phyloP scores from a whole-genome alignment of 179 eudicot genomes.

The Camellia oleifera region DNA sequence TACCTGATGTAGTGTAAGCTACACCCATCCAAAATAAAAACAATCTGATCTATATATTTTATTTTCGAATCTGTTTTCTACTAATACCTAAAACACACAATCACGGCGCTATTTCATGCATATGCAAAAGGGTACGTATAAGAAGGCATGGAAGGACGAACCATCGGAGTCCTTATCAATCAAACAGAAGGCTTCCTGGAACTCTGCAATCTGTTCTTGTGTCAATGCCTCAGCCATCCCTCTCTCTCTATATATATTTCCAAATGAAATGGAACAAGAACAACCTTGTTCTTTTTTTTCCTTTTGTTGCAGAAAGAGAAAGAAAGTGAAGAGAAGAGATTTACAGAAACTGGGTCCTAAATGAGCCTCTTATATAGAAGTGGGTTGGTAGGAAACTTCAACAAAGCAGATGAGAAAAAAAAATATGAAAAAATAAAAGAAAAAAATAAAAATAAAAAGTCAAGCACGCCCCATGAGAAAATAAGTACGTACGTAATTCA shows the following conservation, averaged over 20 bases:
- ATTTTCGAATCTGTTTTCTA: too few relatives aligned
- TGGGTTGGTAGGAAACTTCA: background rate
- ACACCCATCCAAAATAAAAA: too few relatives aligned
- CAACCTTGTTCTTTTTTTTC: too few relatives aligned
- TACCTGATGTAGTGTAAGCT: too few relatives aligned
- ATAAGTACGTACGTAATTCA: background rate
- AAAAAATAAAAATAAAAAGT: background rate
- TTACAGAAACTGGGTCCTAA: background rate
- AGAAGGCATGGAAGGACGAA: slow-evolving; percentile 8
- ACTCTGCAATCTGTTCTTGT: slow-evolving; percentile 39
- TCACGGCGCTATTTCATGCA: too few relatives aligned
- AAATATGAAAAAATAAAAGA: too few relatives aligned
- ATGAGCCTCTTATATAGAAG: background rate
- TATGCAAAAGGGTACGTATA: too few relatives aligned
- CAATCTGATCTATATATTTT: too few relatives aligned
- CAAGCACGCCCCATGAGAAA: background rate
- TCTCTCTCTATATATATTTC: background rate
- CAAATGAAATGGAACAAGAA: background rate
- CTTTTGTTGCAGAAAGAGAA: background rate
- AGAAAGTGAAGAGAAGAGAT: background rate
- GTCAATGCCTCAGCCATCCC: slow-evolving; percentile 35
- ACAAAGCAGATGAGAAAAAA: background rate
- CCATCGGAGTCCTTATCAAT: slow-evolving; percentile 55
- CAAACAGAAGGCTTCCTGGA: slow-evolving; percentile 43
- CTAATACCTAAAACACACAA: too few relatives aligned